These are phyloP conservation scores for Bipolaris bicolor DNA, from an alignment of 2,329 filamentous ascomycete species.

Conservation along the genomic window DNA sequence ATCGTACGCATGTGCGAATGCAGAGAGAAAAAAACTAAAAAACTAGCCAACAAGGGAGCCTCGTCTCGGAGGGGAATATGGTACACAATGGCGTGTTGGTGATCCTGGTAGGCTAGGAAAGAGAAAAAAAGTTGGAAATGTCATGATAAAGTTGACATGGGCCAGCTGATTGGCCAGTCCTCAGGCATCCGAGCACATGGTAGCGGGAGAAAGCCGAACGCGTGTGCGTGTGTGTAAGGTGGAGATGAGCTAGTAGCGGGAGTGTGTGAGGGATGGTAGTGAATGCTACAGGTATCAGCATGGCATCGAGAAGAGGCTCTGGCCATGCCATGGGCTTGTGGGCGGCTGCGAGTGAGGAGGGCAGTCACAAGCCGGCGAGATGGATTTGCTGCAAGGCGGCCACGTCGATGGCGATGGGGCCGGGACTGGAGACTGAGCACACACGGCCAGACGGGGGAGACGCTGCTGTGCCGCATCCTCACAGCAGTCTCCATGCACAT, in stretches of 20 bases:
- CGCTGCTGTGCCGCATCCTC: conserved; percentile 18
- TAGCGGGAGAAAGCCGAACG: conserved; percentile 15
- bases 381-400: conserved; percentile 34
- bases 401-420: conserved; percentile 32
- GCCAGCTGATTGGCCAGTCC: conserved; percentile 11
- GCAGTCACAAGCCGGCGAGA: background rate
- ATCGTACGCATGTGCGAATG: background rate
- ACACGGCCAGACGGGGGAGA: conserved; percentile 18
- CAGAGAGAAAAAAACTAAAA: background rate
- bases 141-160: background rate
- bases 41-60: conserved; percentile 5
- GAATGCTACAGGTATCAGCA: background rate
- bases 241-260: conserved; percentile 19
- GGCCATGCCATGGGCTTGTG: conserved; percentile 12
- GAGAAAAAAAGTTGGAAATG: conserved; percentile 3
- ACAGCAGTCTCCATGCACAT: conserved; percentile 27
- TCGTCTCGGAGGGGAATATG: conserved; percentile 4
- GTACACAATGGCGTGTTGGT: conserved; percentile 3
- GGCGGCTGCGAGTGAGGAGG: conserved; percentile 6
- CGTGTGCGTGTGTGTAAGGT: conserved; percentile 8
- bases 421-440: conserved; percentile 17
- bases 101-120: conserved; percentile 9
- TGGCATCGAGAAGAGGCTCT: conserved; percentile 10
- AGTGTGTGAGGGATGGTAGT: conserved; percentile 7
- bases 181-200: conserved; percentile 21